Evolutionary conservation across 176 grass and related monocot genomes (phyloP), one percentile per base, ranked within the genome.

Genomic region (Saccharum spontaneum): DNA sequence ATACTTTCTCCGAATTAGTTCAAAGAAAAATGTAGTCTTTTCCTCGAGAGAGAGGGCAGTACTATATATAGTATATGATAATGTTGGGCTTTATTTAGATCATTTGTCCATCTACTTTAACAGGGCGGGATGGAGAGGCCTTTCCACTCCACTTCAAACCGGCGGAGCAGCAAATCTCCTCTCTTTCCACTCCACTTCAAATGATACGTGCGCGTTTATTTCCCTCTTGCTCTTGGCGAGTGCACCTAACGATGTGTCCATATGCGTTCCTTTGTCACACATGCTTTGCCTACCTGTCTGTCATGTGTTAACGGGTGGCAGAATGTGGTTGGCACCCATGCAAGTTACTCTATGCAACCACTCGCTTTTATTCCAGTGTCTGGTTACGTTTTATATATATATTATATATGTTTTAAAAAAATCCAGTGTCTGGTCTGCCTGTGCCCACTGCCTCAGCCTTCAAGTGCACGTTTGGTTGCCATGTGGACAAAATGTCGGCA

Each of bases 391-490:
- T n/a, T 0, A 28, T 28, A 28, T 28, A 28, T 37, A 37, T 3
- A 3, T 38, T 37, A 37, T 37, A 4, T 37, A 5, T 37, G 5
- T 6, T 38, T 38, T 7, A 7, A 38, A 38, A 38, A 38, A 38
- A 38, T 38, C 37, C 37, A 38, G 46, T 18, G 75, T 23, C 75
- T 16, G 17, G 20, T 24, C 10, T 62, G 24, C 24, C 57, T 4
- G 57, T 61, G 57, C 57, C 59, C 59, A 61, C 59, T 24, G 59
- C 20, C 8, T 10, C 57, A 61, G 85, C 59, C 69, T 45, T 75
- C 69, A 13, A 43, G 30, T 0, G 40, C 76, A 85, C 76, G 82
- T 38, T 68, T 75, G 68, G 59, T 71, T 31, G 77, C 20, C 66
- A 59, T 2, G 43, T 5, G 66, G 69, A 18, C 11, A n/a, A n/a